Base-by-base conservation (phyloP, 1,284 basidiomycete genomes). In the Chalciporus sp. region DNA sequence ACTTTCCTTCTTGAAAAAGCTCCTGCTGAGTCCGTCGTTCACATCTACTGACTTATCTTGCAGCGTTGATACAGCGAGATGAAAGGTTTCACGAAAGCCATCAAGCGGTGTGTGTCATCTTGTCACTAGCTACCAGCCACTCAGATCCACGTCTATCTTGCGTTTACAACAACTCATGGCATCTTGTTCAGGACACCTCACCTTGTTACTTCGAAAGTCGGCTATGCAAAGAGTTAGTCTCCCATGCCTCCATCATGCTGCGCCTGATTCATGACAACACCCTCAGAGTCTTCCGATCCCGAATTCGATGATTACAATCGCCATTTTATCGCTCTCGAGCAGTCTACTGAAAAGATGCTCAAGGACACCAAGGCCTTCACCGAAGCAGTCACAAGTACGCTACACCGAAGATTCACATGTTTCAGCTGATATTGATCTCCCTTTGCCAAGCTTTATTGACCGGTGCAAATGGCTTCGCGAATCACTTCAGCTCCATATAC, bases 291-390 rank as follows among this genome's bases (percentile, higher is more conserved):
- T 9, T 78, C 73, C 61, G 94, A 96, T 76, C 84, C 91, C 26
- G 93, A 95, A 71, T 95, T 91, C 73, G 90, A 92, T 59, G 89
- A 92, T 55, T 88, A 85, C 64, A 82, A 88, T 58, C 81, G 90
- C 53, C 85, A 90, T 66, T 96, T 96, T 70, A 73, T 82, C 16
- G 72, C 81, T 8, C 79, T 96, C 61, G 94, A 98, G 73, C 76
- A 83, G 53, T 87, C 92, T 14, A 84, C 89, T 0, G 94, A 95
- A 67, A 95, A 95, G 75, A 78, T 99, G 57, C 73, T 94, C 61
- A 98, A 98, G 75, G 95, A 99, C 68, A 87, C 91, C 41, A 91
- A 90, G 63, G 80, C 86, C 7, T 98, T 95, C 74, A 84, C 85
- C 9, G 94, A 98, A 52, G 83, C 88, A 27, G 90, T 96, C 51